These are phyloP conservation scores for Malus orientalis DNA, from an alignment of 306 rosid genomes.

Conservation along the genomic window DNA sequence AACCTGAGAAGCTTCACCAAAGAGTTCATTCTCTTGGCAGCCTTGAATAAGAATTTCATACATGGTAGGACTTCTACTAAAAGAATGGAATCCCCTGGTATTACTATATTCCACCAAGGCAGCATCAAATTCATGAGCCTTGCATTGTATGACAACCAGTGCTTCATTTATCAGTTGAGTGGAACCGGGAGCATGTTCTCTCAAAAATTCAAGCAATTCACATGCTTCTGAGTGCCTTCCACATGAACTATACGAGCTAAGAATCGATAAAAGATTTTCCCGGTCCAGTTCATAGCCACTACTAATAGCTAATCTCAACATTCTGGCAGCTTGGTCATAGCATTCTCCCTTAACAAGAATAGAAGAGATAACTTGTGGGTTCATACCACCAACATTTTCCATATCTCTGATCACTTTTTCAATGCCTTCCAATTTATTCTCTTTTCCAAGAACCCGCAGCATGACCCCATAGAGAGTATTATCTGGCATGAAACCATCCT, in stretches of 20 bases:
- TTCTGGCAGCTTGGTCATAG: constrained; percentile 66
- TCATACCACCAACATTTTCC: constrained; percentile 57
- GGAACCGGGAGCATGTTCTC: constrained; percentile 48
- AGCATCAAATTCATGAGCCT: constrained; percentile 58
- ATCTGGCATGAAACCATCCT: constrained; percentile 57
- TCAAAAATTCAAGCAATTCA: constrained; percentile 74
- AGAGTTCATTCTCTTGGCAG: constrained; percentile 58
- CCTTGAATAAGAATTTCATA: constrained; percentile 70
- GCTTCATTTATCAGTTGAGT: constrained; percentile 70
- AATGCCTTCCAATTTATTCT: constrained; percentile 48
- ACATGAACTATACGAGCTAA: constrained; percentile 69
- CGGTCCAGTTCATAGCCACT: constrained; percentile 62
- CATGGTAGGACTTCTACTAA: constrained; percentile 48
- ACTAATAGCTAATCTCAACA: constrained; percentile 63
- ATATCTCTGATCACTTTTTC: constrained; percentile 62
- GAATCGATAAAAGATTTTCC: constrained; percentile 60
- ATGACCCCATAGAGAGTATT: constrained; percentile 54
- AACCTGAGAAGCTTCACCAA: constrained; percentile 63
- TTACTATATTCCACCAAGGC: constrained; percentile 68
- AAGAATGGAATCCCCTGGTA: constrained; percentile 45
- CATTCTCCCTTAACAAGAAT: constrained; percentile 78
- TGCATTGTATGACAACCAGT: constrained; percentile 64
- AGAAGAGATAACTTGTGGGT: constrained; percentile 67
- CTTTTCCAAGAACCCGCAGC: constrained; percentile 56
- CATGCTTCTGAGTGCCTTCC: constrained; percentile 80